Percentiles rank a stretch among this genome's conserved stretches.
These are phyloP conservation scores for Aureobasidium sp. DNA, from an alignment of 2,329 filamentous ascomycete genomes.

Conservation along the genomic window DNA sequence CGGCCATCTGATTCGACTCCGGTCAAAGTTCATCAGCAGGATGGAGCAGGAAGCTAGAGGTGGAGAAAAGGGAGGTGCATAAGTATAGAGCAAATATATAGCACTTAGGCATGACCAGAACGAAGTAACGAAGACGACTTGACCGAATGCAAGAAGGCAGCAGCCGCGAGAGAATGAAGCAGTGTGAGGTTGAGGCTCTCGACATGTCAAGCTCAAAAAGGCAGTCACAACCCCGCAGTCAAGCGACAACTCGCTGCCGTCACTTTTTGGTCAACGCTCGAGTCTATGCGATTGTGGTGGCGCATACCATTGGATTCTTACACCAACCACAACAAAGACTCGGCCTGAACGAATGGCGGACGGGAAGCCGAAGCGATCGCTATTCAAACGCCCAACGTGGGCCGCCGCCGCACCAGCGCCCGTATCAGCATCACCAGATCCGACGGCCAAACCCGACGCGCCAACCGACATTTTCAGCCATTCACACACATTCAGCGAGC, in stretches of 20 bases:
- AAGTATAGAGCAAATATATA: neutral
- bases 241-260: neutral
- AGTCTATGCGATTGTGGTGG: neutral
- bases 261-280: neutral
- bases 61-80: slow-evolving; percentile 7
- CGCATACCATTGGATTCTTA: neutral
- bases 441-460: slow-evolving; percentile 19
- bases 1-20: slow-evolving; percentile 29
- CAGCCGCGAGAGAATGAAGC: neutral
- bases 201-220: neutral
- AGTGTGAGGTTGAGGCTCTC: neutral
- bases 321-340: neutral
- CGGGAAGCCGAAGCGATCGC: slow-evolving; percentile 12
- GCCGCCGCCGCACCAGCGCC: neutral
- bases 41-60: slow-evolving; percentile 1
- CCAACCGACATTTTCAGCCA: slow-evolving; percentile 37
- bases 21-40: slow-evolving; percentile 19
- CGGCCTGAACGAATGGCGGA: neutral
- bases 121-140: neutral
- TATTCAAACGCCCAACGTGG: slow-evolving; percentile 18
- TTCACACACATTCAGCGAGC: slow-evolving; percentile 32
- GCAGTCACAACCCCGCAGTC: slow-evolving; percentile 1
- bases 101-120: neutral
- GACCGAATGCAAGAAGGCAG: neutral
- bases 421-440: neutral